These are phyloP conservation scores for Aspergillus sergii DNA, from an alignment of 2,329 filamentous ascomycete genomes.

Conservation along the genomic window DNA sequence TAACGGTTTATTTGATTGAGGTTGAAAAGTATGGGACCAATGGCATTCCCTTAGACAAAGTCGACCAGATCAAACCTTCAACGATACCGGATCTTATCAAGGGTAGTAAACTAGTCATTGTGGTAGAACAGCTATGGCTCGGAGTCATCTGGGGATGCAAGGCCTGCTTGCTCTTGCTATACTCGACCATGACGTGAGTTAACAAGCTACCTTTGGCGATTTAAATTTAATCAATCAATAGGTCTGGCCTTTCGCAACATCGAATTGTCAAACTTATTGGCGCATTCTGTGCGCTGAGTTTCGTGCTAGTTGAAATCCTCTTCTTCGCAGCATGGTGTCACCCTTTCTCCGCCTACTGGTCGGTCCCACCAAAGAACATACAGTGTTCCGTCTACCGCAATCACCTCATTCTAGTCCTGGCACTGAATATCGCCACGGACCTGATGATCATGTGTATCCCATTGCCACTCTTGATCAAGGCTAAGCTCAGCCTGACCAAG, in stretches of 20 bases:
- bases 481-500: constrained; percentile 44
- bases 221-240: constrained; percentile 14
- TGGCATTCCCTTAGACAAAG: constrained; percentile 42
- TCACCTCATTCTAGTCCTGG: constrained; percentile 52
- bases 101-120: constrained; percentile 59
- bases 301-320: constrained; percentile 53
- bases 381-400: constrained; percentile 52
- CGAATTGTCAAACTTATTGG: constrained; percentile 47
- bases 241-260: constrained; percentile 32
- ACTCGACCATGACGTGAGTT: constrained; percentile 54
- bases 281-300: constrained; percentile 49
- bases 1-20: constrained; percentile 48
- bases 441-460: constrained; percentile 50
- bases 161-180: constrained; percentile 56
- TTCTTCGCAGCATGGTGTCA: constrained; percentile 59
- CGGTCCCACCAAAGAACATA: constrained; percentile 47
- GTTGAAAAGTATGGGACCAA: constrained; percentile 51
- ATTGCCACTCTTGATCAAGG: constrained; percentile 48
- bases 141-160: constrained; percentile 58
- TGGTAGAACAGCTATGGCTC: constrained; percentile 57
- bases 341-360: constrained; percentile 57
- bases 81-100: constrained; percentile 48
- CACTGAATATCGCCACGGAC: constrained; percentile 54
- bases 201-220: constrained; percentile 19
- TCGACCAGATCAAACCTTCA: constrained; percentile 48